Evolutionary conservation across 2,329 filamentous ascomycete species (phyloP).

Genomic region (Aspergillus clavatus): DNA sequence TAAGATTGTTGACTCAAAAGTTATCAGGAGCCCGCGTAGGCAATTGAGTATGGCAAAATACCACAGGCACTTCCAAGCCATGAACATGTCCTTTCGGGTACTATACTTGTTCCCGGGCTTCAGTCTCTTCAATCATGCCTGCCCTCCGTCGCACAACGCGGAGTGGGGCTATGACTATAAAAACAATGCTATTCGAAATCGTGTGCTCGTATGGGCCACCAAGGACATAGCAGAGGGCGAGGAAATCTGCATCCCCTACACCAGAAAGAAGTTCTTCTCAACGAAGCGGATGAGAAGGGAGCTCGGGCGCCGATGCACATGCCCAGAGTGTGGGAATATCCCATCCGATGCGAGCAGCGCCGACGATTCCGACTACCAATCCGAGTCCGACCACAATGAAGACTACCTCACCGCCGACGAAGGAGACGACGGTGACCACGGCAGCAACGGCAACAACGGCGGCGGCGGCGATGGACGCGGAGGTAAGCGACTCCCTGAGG

Average conservation of each 20-base stretch:
- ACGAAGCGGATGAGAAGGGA: slow-evolving; percentile 7
- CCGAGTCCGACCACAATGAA: too few species aligned
- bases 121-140: slow-evolving; percentile 31
- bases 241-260: slow-evolving; percentile 25
- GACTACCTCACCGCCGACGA: not conserved
- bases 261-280: slow-evolving; percentile 2
- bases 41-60: slow-evolving; percentile 6
- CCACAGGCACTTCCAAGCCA: slow-evolving; percentile 1
- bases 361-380: too few species aligned
- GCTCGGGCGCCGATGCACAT: slow-evolving; percentile 16
- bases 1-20: not conserved
- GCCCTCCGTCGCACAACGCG: slow-evolving; percentile 20
- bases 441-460: not conserved
- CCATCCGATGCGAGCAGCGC: too few species aligned
- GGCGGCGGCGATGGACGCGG: not conserved
- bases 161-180: slow-evolving; percentile 28
- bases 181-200: slow-evolving; percentile 22
- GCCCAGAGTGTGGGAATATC: not conserved
- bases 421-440: not conserved
- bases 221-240: slow-evolving; percentile 19
- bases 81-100: slow-evolving; percentile 22
- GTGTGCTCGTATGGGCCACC: slow-evolving; percentile 26
- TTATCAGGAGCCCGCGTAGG: not conserved
- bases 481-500: not conserved
- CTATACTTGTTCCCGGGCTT: slow-evolving; percentile 32